Evolutionary conservation across 192 early-diverging fungal genomes (phyloP), one percentile per base, ranked within the genome.

Genomic region (Umbelopsis ramanniana): DNA sequence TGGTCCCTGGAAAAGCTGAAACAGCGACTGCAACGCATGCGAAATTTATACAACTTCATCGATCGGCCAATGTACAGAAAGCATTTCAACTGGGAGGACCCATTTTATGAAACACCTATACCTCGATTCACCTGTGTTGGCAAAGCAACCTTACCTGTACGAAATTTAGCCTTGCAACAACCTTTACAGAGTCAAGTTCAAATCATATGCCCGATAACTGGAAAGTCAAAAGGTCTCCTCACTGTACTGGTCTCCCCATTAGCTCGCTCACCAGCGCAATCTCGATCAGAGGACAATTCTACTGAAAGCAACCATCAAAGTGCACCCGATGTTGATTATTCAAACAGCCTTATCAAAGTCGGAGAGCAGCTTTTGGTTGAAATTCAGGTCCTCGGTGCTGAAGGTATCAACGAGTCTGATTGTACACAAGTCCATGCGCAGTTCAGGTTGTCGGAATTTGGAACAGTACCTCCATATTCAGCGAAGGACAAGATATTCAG

Each of bases 391-490:
- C 40, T 87, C 3, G 80, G 85, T 10, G 52, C 91, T 5, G 78
- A 71, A 4, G 90, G 87, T 6, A 74, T 93, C n/a, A 71, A 72
- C 6, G 90, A 90, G 70, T 60, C 70, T 12, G 74, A 82, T 45
- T 92, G 78, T 72, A 88, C 83, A 5, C 88, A 93, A 69, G 82
- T 93, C 14, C 91, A 93, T 70, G 85, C 84, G 17, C 91, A 93
- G 57, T 92, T 92, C 71, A 79, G 86, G 66, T 71, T 87, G 2
- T 87, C 85, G 4, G 85, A 83, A 6, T 90, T 92, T 80, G 86
- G 84, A 10, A 84, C 78, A 19, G 76, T 78, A 1, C 52, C 54
- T 24, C 76, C 79, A 19, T 69, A 79, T 35, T 73, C 85, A 3
- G 17, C 66, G 0, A 78, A 66, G 10, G 87, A 86, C 47, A 82